These are phyloP conservation scores for Delphinella strobiligena DNA, from an alignment of 2,329 filamentous ascomycete genomes.

Conservation along the genomic window DNA sequence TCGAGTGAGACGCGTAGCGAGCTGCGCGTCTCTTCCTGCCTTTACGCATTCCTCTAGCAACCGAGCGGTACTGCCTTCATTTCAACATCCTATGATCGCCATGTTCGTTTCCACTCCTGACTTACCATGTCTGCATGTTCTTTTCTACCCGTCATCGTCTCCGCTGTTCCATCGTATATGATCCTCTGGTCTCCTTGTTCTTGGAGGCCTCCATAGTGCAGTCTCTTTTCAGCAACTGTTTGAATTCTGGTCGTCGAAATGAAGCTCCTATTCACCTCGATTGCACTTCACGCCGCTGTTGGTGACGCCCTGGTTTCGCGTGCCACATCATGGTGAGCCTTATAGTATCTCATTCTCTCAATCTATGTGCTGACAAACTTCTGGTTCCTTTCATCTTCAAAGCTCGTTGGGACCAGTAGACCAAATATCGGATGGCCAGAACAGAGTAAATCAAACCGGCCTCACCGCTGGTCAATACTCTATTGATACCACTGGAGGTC, in stretches of 20 bases:
- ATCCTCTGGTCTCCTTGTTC: no score
- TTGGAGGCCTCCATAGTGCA: background rate
- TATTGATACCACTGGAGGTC: conserved; percentile 38
- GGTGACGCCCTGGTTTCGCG: conserved; percentile 26
- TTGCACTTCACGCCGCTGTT: conserved; percentile 18
- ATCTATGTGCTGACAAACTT: background rate
- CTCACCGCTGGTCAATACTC: conserved; percentile 40
- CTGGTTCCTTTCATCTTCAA: conserved; percentile 40
- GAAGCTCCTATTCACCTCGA: conserved; percentile 24
- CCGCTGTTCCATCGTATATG: no score
- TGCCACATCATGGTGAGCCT: conserved; percentile 20
- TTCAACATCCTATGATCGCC: no score
- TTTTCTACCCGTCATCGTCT: no score
- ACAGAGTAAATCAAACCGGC: conserved; percentile 24
- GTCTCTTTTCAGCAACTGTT: background rate
- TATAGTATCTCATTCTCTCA: background rate
- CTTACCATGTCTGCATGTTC: no score
- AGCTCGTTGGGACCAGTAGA: conserved; percentile 41
- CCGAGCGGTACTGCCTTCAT: no score
- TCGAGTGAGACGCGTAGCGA: no score
- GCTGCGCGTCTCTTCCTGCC: no score
- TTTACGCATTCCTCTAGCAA: no score
- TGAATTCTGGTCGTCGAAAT: conserved; percentile 11
- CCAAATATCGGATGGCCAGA: conserved; percentile 51
- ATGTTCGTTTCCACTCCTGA: no score